Percentiles rank a stretch among this genome's conserved stretches.
These are phyloP conservation scores for Suillus placidus DNA, from an alignment of 768 basidiomycete genomes.

Conservation along the genomic window DNA sequence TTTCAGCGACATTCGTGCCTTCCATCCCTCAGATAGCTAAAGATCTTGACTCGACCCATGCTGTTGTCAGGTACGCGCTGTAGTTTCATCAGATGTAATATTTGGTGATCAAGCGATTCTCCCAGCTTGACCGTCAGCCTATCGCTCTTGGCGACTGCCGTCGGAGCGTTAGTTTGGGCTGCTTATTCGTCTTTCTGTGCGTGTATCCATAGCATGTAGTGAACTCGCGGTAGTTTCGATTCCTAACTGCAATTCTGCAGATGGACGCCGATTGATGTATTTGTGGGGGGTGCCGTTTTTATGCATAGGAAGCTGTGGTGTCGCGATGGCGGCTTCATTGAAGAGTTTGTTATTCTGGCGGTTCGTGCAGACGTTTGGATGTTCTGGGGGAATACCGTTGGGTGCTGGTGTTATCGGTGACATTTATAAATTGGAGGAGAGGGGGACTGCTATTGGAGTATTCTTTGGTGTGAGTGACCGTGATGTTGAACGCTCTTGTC, in stretches of 20 bases:
- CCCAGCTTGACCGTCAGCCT: conserved; percentile 53
- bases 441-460: conserved; percentile 60
- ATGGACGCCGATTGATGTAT: conserved; percentile 67
- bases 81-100: not conserved
- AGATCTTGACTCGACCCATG: conserved; percentile 60
- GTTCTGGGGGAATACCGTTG: conserved; percentile 56
- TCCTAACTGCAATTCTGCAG: conserved; percentile 33
- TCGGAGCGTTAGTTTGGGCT: conserved; percentile 55
- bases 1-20: conserved; percentile 70
- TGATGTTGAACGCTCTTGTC: conserved; percentile 12
- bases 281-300: conserved; percentile 61
- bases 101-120: not conserved
- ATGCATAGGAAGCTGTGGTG: conserved; percentile 60
- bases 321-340: conserved; percentile 48
- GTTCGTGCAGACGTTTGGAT: conserved; percentile 66
- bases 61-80: conserved; percentile 53
- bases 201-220: conserved; percentile 19
- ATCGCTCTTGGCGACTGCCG: conserved; percentile 46
- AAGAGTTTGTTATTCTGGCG: conserved; percentile 59
- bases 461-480: conserved; percentile 49
- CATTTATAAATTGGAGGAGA: conserved; percentile 65
- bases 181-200: conserved; percentile 54
- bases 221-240: not conserved
- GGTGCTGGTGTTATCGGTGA: conserved; percentile 67
- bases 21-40: conserved; percentile 72